phyloP scores from a whole-genome alignment of 495 filamentous ascomycete species.

The Penicillium subrubescens region DNA sequence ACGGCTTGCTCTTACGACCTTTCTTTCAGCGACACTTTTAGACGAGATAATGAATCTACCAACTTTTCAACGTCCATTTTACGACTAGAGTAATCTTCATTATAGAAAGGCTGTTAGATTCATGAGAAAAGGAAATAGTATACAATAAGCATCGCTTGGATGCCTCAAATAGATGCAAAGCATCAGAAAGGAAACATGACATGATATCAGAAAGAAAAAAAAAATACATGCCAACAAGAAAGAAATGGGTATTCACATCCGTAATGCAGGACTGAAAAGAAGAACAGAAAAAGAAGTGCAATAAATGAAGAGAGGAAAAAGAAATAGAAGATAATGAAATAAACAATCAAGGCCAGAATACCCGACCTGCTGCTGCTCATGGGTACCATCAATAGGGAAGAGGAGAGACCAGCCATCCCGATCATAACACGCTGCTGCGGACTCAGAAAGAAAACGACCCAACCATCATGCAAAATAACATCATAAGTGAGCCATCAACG shows the following conservation, averaged over 20 bases:
- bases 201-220: slow-evolving; percentile 6
- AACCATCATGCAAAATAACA: neutral
- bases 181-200: slow-evolving; percentile 3
- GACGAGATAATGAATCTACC: slow-evolving; percentile 25
- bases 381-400: slow-evolving; percentile 25
- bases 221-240: slow-evolving; percentile 17
- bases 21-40: slow-evolving; percentile 5
- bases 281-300: slow-evolving; percentile 6
- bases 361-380: slow-evolving; percentile 20
- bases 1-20: neutral
- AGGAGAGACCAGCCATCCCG: slow-evolving; percentile 2
- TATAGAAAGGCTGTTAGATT: slow-evolving; percentile 6
- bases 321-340: neutral
- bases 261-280: slow-evolving; percentile 16
- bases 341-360: slow-evolving; percentile 9
- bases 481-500: slow-evolving; percentile 14
- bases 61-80: neutral
- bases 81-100: neutral
- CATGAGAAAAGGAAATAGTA: slow-evolving; percentile 13
- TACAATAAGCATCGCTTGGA: slow-evolving; percentile 16
- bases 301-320: neutral
- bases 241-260: slow-evolving; percentile 33
- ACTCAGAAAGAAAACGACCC: slow-evolving; percentile 7
- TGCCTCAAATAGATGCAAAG: slow-evolving; percentile 10
- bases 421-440: slow-evolving; percentile 8